Base-by-base conservation (phyloP, 257 asterid genomes). In the Eustoma russellianum region DNA sequence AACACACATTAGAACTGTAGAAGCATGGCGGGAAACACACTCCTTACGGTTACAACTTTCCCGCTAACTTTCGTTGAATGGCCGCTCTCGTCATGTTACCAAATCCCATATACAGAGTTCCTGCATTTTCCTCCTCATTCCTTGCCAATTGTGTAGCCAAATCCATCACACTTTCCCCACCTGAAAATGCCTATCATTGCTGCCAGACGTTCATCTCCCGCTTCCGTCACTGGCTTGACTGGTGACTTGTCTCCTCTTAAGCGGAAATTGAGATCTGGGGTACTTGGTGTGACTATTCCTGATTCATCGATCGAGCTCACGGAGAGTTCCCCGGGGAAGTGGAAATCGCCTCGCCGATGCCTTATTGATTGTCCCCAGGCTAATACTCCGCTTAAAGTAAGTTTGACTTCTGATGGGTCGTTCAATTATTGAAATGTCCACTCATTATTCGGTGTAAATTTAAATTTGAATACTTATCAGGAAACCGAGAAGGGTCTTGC, bases 261-360 rank as follows among this genome's bases (percentile, higher is more conserved):
- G 65, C 77, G 76, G 43, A 67, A 75, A 18, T 53, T 67, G 65
- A 87, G 87, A 70, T 78, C 95, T 59, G 67, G 70, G 55, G 70
- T 76, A 11, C 12, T 11, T 1, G 50, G 59, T 43, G 41, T 34
- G 28, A 50, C 50, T 52, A 33, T 34, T 47, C 35, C 55, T 28
- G 59, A 73, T 52, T 68, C 66, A 47, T 61, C 75, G 33, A 46
- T 62, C 13, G 57, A 65, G 43, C 75, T 79, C 14, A 45, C 60
- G 70, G 75, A 77, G 49, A 46, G n/a, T 52, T 71, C 84, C 56
- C 68, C 74, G 38, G 48, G 49, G 48, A 78, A 61, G 55, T 38
- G 74, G 72, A 90, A 90, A 65, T 81, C 87, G 47, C 85, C 94
- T 38, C 75, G 95, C 3, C 53, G 74, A 13, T 67, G 82, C 69